Conservation (phyloP, 2,329 filamentous ascomycete species). For the Pseudocercospora musae region DNA sequence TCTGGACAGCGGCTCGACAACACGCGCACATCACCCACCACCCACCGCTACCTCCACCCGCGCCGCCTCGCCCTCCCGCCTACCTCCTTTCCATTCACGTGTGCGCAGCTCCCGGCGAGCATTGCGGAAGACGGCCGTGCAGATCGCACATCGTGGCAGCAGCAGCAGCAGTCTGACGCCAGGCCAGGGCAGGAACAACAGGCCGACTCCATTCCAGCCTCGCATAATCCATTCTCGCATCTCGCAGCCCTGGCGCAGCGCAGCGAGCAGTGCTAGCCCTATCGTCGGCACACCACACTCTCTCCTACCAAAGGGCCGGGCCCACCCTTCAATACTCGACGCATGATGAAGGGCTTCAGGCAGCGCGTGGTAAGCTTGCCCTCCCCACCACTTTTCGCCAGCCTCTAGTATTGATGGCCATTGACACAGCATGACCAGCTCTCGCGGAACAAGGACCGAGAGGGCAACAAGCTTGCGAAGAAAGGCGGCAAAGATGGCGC, state of each 20-base stretch:
- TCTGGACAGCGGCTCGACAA: slow-evolving; percentile 1
- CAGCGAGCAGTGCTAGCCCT: background rate
- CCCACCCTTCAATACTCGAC: slow-evolving; percentile 19
- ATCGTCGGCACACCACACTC: slow-evolving; percentile 11
- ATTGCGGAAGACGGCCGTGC: background rate
- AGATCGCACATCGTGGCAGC: background rate
- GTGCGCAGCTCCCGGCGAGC: slow-evolving; percentile 3
- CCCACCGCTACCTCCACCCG: background rate
- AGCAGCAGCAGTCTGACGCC: background rate
- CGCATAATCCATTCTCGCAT: background rate
- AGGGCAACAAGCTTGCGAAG: slow-evolving; percentile 67
- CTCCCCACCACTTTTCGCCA: slow-evolving; percentile 23
- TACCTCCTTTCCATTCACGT: background rate
- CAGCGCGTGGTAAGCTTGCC: slow-evolving; percentile 82
- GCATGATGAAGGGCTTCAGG: slow-evolving; percentile 88
- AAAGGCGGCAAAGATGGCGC: slow-evolving; percentile 49
- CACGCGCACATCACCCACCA: background rate
- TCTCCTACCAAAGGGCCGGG: slow-evolving; percentile 24
- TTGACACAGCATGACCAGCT: slow-evolving; percentile 69
- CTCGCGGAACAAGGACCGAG: slow-evolving; percentile 63
- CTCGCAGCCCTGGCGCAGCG: background rate
- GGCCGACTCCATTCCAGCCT: background rate
- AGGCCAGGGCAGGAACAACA: background rate
- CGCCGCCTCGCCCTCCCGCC: background rate
- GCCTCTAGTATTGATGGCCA: slow-evolving; percentile 25